phyloP scores from a whole-genome alignment of 768 basidiomycete genomes.

The Mycena crocata region DNA sequence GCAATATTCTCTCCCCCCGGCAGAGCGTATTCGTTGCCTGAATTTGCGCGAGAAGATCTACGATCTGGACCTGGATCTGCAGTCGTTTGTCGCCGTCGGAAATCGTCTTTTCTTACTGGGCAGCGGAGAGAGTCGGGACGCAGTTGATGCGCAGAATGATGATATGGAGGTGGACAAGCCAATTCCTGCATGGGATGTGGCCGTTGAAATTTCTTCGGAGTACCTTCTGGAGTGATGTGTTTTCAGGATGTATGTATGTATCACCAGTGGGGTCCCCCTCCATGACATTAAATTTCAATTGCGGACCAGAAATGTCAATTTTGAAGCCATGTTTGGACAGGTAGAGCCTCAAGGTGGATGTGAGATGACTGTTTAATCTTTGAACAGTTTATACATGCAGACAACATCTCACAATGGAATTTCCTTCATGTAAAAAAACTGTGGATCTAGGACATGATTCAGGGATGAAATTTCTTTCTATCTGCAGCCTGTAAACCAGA shows the following conservation, averaged over 20 bases:
- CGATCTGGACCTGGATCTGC: background rate
- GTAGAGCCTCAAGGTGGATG: no score
- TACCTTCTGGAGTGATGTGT: background rate
- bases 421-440: no score
- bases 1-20: background rate
- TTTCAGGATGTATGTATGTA: background rate
- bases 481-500: no score
- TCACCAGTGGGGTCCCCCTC: background rate
- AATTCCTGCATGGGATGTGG: background rate
- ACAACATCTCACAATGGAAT: no score
- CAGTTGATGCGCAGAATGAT: no score
- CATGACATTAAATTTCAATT: no score
- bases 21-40: background rate
- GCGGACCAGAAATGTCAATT: no score
- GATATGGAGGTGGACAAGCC: background rate
- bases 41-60: background rate
- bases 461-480: no score
- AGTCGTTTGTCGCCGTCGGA: background rate
- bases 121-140: background rate
- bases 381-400: no score
- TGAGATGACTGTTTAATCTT: no score
- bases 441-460: no score
- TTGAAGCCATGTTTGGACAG: no score
- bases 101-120: background rate
- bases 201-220: background rate